phyloP scores from a whole-genome alignment of 2,329 filamentous ascomycete genomes.

The Alternaria atra region DNA sequence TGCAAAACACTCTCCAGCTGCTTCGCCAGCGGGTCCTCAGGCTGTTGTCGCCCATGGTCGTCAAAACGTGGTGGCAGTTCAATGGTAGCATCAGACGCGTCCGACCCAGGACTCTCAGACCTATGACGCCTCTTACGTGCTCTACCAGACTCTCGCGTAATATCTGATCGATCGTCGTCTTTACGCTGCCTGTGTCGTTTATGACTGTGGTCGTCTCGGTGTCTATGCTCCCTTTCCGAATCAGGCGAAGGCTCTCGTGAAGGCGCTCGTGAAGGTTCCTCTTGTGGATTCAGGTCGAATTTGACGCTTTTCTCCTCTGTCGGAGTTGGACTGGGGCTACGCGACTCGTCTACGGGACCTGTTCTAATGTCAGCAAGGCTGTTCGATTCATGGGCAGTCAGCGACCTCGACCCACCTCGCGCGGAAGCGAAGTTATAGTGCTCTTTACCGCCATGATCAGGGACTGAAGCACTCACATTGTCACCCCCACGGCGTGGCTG shows the following conservation, averaged over 20 bases:
- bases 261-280: constrained; percentile 30
- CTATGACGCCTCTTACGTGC: constrained; percentile 31
- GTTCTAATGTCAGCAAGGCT: constrained; percentile 10
- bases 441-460: constrained; percentile 39
- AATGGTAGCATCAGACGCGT: constrained; percentile 45
- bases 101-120: constrained; percentile 38
- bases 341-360: constrained; percentile 39
- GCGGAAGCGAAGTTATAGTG: constrained; percentile 31
- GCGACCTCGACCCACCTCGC: constrained; percentile 48
- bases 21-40: constrained; percentile 46
- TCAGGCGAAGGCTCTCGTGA: constrained; percentile 27
- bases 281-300: constrained; percentile 49
- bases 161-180: constrained; percentile 27
- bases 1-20: constrained; percentile 46
- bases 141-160: constrained; percentile 26
- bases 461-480: constrained; percentile 60
- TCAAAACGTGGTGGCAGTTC: constrained; percentile 51
- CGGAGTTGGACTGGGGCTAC: constrained; percentile 25
- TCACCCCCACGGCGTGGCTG: constrained; percentile 52
- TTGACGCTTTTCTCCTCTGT: constrained; percentile 48
- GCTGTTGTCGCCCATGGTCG: constrained; percentile 37
- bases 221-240: constrained; percentile 5
- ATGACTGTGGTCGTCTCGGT: constrained; percentile 11
- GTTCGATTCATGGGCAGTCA: constrained; percentile 29
- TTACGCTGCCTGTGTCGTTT: constrained; percentile 20